These are phyloP conservation scores for Amaranthus palmeri DNA, from an alignment of 148 eudicot genomes.

Conservation along the genomic window DNA sequence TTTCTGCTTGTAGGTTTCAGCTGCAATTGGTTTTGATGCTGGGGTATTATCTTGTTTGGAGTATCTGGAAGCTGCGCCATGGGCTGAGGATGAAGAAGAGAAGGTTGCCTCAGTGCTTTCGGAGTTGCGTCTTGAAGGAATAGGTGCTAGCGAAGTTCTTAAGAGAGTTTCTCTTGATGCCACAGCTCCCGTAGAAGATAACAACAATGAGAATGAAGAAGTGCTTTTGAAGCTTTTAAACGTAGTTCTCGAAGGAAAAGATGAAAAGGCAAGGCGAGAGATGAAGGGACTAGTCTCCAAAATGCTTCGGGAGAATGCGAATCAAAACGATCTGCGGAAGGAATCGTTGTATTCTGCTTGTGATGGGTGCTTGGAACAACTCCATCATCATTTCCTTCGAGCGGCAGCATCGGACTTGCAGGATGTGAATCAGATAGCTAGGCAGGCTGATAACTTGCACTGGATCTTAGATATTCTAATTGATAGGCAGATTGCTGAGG, in stretches of 20 bases:
- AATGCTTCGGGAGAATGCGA: constrained; percentile 76
- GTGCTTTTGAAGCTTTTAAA: constrained; percentile 74
- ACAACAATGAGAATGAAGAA: constrained; percentile 49
- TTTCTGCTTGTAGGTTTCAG: constrained; percentile 56
- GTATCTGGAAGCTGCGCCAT: constrained; percentile 96
- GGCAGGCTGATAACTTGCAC: constrained; percentile 81
- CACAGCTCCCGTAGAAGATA: constrained; percentile 33
- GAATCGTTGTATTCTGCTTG: constrained; percentile 83
- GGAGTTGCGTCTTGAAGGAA: constrained; percentile 75
- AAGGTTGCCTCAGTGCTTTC: constrained; percentile 72
- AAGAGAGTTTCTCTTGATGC: constrained; percentile 72
- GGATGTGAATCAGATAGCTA: constrained; percentile 62
- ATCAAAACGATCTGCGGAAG: constrained; percentile 64
- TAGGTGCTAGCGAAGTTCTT: constrained; percentile 71
- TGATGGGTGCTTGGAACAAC: constrained; percentile 62
- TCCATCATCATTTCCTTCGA: constrained; percentile 43
- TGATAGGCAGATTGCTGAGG: constrained; percentile 79
- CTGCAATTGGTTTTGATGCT: constrained; percentile 93
- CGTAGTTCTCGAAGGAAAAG: constrained; percentile 90
- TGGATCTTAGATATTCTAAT: constrained; percentile 88
- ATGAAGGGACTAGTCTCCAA: constrained; percentile 81
- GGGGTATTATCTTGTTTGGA: constrained; percentile 90
- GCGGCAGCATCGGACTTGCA: constrained; percentile 52
- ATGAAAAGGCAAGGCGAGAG: constrained; percentile 92
- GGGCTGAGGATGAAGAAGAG: constrained; percentile 97